A percentile compares a stretch with the other conserved stretches of the same genome.
Evolutionary conservation across 2,329 filamentous ascomycete genomes (phyloP).

Genomic region (Aspergillus nomiae): DNA sequence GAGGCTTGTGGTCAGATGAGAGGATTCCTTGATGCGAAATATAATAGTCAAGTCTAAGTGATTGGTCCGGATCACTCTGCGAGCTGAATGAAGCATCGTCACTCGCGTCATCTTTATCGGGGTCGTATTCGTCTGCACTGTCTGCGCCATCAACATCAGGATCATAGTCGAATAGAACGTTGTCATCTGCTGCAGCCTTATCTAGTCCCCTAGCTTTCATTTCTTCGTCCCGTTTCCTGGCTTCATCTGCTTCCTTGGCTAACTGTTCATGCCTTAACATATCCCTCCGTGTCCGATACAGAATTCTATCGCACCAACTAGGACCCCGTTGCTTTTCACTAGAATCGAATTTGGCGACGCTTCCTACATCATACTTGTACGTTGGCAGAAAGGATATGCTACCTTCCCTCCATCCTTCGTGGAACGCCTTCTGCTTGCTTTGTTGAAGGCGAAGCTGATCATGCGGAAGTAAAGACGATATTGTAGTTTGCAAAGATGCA

Average conservation of each 20-base stretch:
- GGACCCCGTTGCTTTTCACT: constrained; percentile 92
- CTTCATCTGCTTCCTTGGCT: constrained; percentile 64
- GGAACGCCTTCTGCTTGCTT: constrained; percentile 73
- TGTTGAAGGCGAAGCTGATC: constrained; percentile 82
- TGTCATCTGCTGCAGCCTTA: constrained; percentile 72
- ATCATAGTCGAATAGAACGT: constrained; percentile 87
- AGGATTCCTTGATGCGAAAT: constrained; percentile 84
- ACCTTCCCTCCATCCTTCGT: constrained; percentile 91
- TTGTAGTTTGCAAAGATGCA: constrained; percentile 81
- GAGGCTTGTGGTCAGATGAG: constrained; percentile 93
- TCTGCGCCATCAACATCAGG: constrained; percentile 73
- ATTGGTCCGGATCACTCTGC: constrained; percentile 46
- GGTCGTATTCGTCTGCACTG: constrained; percentile 59
- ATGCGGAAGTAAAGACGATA: constrained; percentile 83
- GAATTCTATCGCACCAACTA: constrained; percentile 94
- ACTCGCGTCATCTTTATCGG: constrained; percentile 54
- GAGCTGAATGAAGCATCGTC: constrained; percentile 32
- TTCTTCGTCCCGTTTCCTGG: constrained; percentile 75
- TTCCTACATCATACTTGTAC: constrained; percentile 98
- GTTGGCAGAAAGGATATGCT: constrained; percentile 86
- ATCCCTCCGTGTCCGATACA: constrained; percentile 77
- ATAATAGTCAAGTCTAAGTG: constrained; percentile 67
- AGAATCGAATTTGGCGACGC: constrained; percentile 86
- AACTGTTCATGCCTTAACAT: constrained; percentile 66
- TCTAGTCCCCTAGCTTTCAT: constrained; percentile 81